Base-by-base conservation (phyloP, 495 filamentous ascomycete species). In the Recurvomyces mirabilis region DNA sequence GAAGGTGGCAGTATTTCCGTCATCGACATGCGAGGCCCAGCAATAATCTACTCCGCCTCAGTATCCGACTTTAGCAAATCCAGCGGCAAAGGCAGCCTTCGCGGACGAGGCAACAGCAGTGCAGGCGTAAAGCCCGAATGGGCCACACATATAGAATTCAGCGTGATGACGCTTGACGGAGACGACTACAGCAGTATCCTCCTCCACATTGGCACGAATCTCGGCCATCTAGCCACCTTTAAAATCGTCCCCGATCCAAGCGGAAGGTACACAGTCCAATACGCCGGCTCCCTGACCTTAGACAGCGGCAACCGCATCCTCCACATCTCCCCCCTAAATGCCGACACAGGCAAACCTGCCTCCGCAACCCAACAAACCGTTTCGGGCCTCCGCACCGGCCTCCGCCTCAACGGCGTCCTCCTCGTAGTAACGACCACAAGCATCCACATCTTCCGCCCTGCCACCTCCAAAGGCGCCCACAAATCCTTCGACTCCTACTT, bases 131-230 rank as follows among this genome's bases (percentile, higher is more conserved):
- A 73, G 39, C 56, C 63, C 20, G 89, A 93, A 57, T 93, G 77
- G 77, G 76, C 77, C 22, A 84, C 79, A 5, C 67, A 63, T 29
- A 71, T 95, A 10, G 84, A 94, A 60, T 98, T 96, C 67, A 86
- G 84, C 46, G 84, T 95, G 22, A 80, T 98, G 77, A 91, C 81
- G 11, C 66, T 94, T 15, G 91, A 96, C 33, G 84, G 81, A 0
- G 89, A 95, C 75, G 81, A 84, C 49, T 98, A 93, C 56, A 94
- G 89, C 5, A 93, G 84, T 52, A 93, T 98, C 42, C 77, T 81
- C 35, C 81, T 88, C 52, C 94, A 95, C 55, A 81, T 91, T 3
- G 91, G 93, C 9, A 96, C 89, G 0, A 87, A 81, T 53, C 54
- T 77, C 26, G 91, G 91, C 17, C 80, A 80, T 45, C 65, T 95